Evolutionary conservation across 192 early-diverging fungal genomes (phyloP).

Genomic region (Backusella psychrophila): DNA sequence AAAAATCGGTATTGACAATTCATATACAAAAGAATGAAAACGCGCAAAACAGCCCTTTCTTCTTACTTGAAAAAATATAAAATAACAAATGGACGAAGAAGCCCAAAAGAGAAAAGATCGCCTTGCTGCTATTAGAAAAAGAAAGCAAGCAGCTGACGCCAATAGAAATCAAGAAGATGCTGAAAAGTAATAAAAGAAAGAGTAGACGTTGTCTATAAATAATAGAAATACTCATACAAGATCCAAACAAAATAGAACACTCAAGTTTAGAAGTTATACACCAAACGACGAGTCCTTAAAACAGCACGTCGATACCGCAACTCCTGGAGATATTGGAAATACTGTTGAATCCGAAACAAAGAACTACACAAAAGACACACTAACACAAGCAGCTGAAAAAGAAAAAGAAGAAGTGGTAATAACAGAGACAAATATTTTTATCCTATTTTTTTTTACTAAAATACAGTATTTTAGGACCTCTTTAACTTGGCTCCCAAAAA

Average conservation of each 20-base stretch:
- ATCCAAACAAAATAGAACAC: slow-evolving; percentile 3
- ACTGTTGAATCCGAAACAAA: slow-evolving; percentile 57
- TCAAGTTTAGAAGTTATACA: slow-evolving; percentile 55
- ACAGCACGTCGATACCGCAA: slow-evolving; percentile 39
- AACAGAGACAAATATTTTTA: background rate
- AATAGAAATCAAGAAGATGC: slow-evolving; percentile 25
- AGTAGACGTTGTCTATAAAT: slow-evolving; percentile 2
- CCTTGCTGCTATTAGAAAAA: slow-evolving; percentile 58
- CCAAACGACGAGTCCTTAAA: slow-evolving; percentile 48
- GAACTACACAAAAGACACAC: slow-evolving; percentile 46
- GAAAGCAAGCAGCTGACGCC: slow-evolving; percentile 36
- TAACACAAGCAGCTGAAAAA: slow-evolving; percentile 53
- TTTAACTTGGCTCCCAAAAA: slow-evolving; percentile 80
- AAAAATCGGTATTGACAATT: background rate
- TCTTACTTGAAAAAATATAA: background rate
- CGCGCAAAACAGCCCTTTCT: background rate
- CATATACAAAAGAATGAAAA: background rate
- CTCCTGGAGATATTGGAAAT: slow-evolving; percentile 42
- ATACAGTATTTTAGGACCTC: slow-evolving; percentile 58
- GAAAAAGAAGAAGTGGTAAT: slow-evolving; percentile 60
- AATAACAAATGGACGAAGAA: slow-evolving; percentile 52
- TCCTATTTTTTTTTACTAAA: background rate
- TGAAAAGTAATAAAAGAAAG: slow-evolving; percentile 18
- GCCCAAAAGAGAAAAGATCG: slow-evolving; percentile 65
- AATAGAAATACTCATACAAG: background rate